Percentiles rank a stretch among this genome's conserved stretches.
Evolutionary conservation across 192 early-diverging fungal genomes (phyloP).

Genomic region (Spinellus fusiger): DNA sequence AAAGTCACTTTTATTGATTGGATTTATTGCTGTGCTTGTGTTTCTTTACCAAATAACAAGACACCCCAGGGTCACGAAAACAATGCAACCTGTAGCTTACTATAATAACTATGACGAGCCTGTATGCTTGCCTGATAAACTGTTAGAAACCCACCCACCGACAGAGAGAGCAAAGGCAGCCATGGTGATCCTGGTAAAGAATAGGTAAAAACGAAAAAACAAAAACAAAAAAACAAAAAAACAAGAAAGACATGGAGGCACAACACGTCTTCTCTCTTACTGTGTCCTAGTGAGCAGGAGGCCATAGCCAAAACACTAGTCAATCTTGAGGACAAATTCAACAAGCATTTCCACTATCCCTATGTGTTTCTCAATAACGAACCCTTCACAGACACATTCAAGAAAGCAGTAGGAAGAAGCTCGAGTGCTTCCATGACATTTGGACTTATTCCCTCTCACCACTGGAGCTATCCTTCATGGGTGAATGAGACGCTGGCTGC

Average conservation of each 20-base stretch:
- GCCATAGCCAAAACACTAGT: conserved; percentile 46
- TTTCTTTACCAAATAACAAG: conserved; percentile 26
- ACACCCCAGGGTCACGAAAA: conserved; percentile 15
- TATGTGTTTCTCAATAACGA: conserved; percentile 78
- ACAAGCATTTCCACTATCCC: conserved; percentile 70
- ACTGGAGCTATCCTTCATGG: conserved; percentile 72
- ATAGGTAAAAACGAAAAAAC: conserved; percentile 36
- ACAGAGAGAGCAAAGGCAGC: conserved; percentile 43
- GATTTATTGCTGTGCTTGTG: conserved; percentile 20
- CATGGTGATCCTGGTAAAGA: conserved; percentile 60
- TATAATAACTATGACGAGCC: conserved; percentile 32
- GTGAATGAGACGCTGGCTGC: conserved; percentile 63
- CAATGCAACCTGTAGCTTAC: conserved; percentile 29
- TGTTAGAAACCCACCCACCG: conserved; percentile 24
- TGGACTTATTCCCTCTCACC: conserved; percentile 61
- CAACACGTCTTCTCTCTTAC: background rate
- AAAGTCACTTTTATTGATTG: conserved; percentile 24
- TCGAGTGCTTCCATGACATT: conserved; percentile 56
- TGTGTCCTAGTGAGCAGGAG: conserved; percentile 43
- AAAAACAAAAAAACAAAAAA: background rate
- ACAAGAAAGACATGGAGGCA: background rate
- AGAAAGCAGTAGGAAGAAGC: conserved; percentile 34
- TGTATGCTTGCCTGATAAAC: conserved; percentile 27
- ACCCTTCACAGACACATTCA: conserved; percentile 66
- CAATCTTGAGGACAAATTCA: conserved; percentile 66